Percentiles rank a stretch among this genome's conserved stretches.
These are phyloP conservation scores for Pythium aphanidermatum DNA, from an alignment of 352 stramenopile genomes.

Conservation along the genomic window DNA sequence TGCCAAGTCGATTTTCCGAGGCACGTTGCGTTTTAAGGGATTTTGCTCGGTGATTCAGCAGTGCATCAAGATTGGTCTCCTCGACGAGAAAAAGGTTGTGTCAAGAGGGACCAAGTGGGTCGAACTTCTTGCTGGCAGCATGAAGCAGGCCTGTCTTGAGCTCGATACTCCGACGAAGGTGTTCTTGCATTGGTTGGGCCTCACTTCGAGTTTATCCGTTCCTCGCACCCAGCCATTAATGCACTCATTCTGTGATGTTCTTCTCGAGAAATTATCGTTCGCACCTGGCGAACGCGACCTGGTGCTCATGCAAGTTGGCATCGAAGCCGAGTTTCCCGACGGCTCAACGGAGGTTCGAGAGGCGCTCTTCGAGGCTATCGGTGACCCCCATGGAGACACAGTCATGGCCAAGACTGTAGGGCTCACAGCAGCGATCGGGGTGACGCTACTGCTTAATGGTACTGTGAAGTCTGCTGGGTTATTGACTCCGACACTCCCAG, in stretches of 20 bases:
- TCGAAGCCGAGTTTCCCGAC: slow-evolving; percentile 33
- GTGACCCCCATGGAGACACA: slow-evolving; percentile 37
- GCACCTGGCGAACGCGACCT: slow-evolving; percentile 67
- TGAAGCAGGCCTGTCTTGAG: slow-evolving; percentile 15
- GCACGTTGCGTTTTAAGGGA: slow-evolving; percentile 79
- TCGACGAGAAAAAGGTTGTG: slow-evolving; percentile 31
- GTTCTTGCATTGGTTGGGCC: slow-evolving; percentile 34
- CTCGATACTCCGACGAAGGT: slow-evolving; percentile 18
- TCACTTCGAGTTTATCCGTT: slow-evolving; percentile 16
- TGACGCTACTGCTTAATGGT: slow-evolving; percentile 64
- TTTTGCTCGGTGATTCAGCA: slow-evolving; percentile 66
- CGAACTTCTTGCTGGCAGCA: slow-evolving; percentile 32
- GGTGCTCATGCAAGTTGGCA: slow-evolving; percentile 52
- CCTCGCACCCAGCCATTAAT: slow-evolving; percentile 24
- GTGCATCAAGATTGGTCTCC: slow-evolving; percentile 63
- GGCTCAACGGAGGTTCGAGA: slow-evolving; percentile 37
- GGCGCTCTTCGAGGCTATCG: slow-evolving; percentile 54
- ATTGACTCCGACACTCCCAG: slow-evolving; percentile 38
- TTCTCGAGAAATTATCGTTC: slow-evolving; percentile 58
- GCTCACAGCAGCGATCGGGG: slow-evolving; percentile 69
- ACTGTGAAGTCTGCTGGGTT: slow-evolving; percentile 39
- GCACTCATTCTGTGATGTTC: slow-evolving; percentile 35
- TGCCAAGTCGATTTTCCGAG: slow-evolving; percentile 63
- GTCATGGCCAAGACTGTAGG: slow-evolving; percentile 87
- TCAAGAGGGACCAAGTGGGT: slow-evolving; percentile 26